Evolutionary conservation across 2,329 filamentous ascomycete genomes (phyloP).

Genomic region (Calonectria multiphialidica): DNA sequence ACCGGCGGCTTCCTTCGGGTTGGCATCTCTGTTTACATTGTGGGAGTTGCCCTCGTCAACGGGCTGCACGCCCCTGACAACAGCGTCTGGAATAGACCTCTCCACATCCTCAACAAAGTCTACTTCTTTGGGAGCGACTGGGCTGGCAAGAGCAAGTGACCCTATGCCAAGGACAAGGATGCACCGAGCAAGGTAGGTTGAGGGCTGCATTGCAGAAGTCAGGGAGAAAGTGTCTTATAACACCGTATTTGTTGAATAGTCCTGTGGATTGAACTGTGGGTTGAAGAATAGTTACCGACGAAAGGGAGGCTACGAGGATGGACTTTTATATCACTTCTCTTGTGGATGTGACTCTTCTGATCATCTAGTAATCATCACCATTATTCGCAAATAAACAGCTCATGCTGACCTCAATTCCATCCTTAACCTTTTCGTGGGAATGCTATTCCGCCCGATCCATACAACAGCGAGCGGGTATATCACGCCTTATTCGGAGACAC

Average conservation of each 20-base stretch:
- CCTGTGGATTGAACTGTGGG: background rate
- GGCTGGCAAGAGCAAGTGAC: background rate
- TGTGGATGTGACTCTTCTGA: no score
- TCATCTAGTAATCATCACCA: background rate
- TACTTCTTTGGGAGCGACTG: background rate
- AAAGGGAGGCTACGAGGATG: background rate
- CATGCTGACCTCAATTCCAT: background rate
- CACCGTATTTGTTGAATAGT: background rate
- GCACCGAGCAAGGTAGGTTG: background rate
- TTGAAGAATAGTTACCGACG: background rate
- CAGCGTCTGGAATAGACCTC: background rate
- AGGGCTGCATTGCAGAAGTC: background rate
- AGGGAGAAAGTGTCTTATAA: background rate
- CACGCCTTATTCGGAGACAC: no score
- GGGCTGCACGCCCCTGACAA: background rate
- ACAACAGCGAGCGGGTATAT: no score
- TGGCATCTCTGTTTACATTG: background rate
- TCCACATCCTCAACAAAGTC: background rate
- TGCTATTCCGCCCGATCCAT: background rate
- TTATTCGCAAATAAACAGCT: background rate
- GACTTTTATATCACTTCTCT: background rate
- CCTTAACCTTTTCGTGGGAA: background rate
- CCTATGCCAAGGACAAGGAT: background rate
- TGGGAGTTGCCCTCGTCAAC: background rate
- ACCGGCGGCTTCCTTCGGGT: background rate